A percentile compares a stretch with the other conserved stretches of the same genome.
phyloP scores from a whole-genome alignment of 2,329 filamentous ascomycete genomes.

The Talaromyces rugulosus region DNA sequence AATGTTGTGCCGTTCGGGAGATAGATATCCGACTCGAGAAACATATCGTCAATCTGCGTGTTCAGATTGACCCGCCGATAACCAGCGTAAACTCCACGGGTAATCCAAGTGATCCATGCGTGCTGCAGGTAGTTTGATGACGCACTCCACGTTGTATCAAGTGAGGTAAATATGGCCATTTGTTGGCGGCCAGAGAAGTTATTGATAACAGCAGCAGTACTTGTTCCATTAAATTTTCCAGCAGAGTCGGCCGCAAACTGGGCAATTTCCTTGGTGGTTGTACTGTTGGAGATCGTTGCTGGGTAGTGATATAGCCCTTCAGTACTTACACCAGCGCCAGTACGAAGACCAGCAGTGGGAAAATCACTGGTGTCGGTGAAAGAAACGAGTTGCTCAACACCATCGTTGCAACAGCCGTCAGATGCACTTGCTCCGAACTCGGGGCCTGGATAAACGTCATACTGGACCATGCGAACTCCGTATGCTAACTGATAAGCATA shows the following conservation, averaged over 20 bases:
- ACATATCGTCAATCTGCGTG: constrained; percentile 61
- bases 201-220: constrained; percentile 58
- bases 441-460: constrained; percentile 54
- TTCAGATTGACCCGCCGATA: constrained; percentile 52
- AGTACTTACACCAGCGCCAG: constrained; percentile 46
- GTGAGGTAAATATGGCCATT: constrained; percentile 59
- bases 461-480: constrained; percentile 57
- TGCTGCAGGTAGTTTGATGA: constrained; percentile 59
- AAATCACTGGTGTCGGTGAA: constrained; percentile 54
- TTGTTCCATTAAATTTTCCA: constrained; percentile 29
- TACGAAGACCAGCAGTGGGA: constrained; percentile 51
- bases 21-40: constrained; percentile 51
- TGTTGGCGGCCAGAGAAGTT: constrained; percentile 54
- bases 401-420: constrained; percentile 44
- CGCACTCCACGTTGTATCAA: constrained; percentile 49
- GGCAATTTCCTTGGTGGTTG: constrained; percentile 53
- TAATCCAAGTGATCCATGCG: constrained; percentile 60
- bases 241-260: constrained; percentile 45
- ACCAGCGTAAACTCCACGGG: constrained; percentile 54
- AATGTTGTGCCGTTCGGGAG: constrained; percentile 46
- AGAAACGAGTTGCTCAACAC: constrained; percentile 49
- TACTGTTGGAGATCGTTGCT: constrained; percentile 51
- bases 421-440: constrained; percentile 45
- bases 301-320: constrained; percentile 57
- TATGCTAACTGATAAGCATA: constrained; percentile 57